Evolutionary conservation across 2,329 filamentous ascomycete species (phyloP), one percentile per base, ranked within the genome.

Genomic region (Leptographium flavum): DNA sequence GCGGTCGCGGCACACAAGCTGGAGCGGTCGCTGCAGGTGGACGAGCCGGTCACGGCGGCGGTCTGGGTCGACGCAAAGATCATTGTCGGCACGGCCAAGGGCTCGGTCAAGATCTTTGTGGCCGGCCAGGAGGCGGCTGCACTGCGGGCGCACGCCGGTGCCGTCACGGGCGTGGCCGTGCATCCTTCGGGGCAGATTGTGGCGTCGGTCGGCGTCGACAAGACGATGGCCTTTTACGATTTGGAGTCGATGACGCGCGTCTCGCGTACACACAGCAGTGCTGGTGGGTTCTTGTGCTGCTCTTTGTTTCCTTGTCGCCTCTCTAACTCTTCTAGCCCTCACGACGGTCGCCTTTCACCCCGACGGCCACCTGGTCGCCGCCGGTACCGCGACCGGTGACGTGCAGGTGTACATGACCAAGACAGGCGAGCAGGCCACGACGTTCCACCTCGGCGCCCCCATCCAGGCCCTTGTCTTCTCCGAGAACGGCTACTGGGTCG

Each of bases 401-500:
- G 83, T 98, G 60, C 86, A 88, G 60, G 75, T 98, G 44, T 96
- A 84, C 64, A 84, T 94, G 63, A 81, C 87, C 53, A 88, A 83
- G 62, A 83, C 76, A 0, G 82, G 87, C 32, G 75, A 81, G 49
- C 73, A 79, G 52, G 85, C 86, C 25, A 86, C 86, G 25, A 79
- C 76, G 45, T 94, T 93, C 61, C 67, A 64, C 19, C 64, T 82
- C 1, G 76, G 73, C 8, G 77, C 79, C 0, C 79, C 87, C 0
- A 73, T 95, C 3, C 77, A 84, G 55, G 76, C 79, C 11, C 66
- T 98, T 35, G 72, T 75, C 47, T 98, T 98, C 64, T 95, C 88
- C 0, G 92, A 98, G 62, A 98, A 98, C 55, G 92, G 92, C 22
- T 94, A 85, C 56, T 96, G 88, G 86, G 80, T 98, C 52, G 90